phyloP scores from a whole-genome alignment of 2,329 filamentous ascomycete genomes.

The Ascosphaera apis region DNA sequence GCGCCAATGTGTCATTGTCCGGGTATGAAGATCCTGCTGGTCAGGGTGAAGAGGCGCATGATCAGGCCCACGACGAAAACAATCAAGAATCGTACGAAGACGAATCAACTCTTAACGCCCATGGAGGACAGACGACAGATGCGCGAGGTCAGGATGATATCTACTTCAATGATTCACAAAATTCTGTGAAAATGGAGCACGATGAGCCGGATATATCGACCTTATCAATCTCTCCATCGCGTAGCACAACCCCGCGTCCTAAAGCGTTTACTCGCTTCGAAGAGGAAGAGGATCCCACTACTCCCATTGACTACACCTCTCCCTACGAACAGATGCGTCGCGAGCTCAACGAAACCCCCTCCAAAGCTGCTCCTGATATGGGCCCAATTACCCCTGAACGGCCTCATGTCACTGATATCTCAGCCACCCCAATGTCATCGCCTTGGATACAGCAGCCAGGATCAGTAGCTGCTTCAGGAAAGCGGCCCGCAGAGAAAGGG shows the following conservation, averaged over 20 bases:
- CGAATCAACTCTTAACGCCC: background rate
- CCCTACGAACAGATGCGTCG: conserved; percentile 53
- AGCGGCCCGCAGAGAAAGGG: conserved; percentile 15
- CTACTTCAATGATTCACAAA: no score
- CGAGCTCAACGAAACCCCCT: conserved; percentile 32
- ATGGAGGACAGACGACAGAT: background rate
- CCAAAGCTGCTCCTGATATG: conserved; percentile 12
- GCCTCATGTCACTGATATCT: conserved; percentile 23
- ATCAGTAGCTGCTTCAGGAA: no score
- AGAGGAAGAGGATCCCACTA: conserved; percentile 18
- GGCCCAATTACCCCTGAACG: conserved; percentile 16
- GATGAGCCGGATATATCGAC: conserved; percentile 25
- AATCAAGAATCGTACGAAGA: conserved; percentile 19
- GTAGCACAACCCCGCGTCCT: conserved; percentile 23
- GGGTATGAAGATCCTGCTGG: conserved; percentile 54
- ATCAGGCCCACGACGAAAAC: conserved; percentile 35
- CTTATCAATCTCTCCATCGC: conserved; percentile 20
- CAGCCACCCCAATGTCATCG: conserved; percentile 35
- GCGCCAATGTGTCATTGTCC: conserved; percentile 86
- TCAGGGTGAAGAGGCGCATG: background rate
- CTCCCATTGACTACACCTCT: conserved; percentile 37
- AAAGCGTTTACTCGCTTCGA: conserved; percentile 11
- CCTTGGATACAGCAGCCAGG: conserved; percentile 26
- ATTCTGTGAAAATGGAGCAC: conserved; percentile 5
- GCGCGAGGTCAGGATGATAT: background rate